These are phyloP conservation scores for Psidium guajava DNA, from an alignment of 345 rosid species.

Conservation along the genomic window DNA sequence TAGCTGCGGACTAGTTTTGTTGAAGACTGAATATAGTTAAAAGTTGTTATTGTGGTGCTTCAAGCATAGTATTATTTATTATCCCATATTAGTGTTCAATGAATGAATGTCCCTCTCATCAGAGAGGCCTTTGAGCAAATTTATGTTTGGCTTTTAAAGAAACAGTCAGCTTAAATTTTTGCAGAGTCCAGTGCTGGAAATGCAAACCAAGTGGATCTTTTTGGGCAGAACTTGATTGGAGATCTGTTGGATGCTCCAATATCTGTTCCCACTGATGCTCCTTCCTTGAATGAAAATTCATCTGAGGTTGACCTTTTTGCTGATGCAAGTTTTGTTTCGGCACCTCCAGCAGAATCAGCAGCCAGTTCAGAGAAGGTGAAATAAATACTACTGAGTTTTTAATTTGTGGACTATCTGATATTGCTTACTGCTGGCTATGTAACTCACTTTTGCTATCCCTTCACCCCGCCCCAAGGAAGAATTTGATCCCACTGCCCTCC, in stretches of 20 bases:
- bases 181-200: conserved; percentile 56
- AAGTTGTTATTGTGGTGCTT: not conserved
- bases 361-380: conserved; percentile 52
- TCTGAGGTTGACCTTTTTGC: conserved; percentile 82
- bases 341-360: conserved; percentile 36
- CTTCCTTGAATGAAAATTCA: conserved; percentile 29
- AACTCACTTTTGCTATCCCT: not conserved
- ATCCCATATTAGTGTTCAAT: not conserved
- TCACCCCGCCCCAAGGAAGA: not conserved
- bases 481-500: not conserved
- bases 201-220: conserved; percentile 65
- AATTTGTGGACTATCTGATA: not conserved
- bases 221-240: conserved; percentile 67
- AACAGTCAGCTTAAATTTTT: conserved; percentile 3
- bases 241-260: conserved; percentile 66
- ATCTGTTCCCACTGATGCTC: conserved; percentile 24
- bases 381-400: not conserved
- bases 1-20: not conserved
- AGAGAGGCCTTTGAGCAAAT: not conserved
- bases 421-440: not conserved
- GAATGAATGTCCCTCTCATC: not conserved
- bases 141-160: not conserved
- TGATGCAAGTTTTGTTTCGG: conserved; percentile 91
- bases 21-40: not conserved
- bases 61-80: not conserved